phyloP scores from a whole-genome alignment of 1,284 basidiomycete genomes.

The Heterobasidion occidentale region DNA sequence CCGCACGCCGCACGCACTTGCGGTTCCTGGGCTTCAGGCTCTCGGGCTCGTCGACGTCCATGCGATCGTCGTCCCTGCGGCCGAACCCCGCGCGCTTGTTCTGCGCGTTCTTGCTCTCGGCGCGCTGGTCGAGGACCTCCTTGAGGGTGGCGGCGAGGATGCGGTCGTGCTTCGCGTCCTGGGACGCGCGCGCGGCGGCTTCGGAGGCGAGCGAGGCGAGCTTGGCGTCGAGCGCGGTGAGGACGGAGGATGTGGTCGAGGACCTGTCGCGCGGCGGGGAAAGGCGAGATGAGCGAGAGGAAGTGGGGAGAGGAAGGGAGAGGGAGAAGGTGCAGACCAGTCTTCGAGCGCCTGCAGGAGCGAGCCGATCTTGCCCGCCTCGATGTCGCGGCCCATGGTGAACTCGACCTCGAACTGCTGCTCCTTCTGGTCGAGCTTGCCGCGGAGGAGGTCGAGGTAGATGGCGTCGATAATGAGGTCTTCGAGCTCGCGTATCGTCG shows the following conservation, averaged over 20 bases:
- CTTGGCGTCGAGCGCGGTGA: conserved; percentile 50
- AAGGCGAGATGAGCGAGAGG: neutral
- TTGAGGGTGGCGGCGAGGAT: conserved; percentile 36
- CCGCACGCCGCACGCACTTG: conserved; percentile 35
- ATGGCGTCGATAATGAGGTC: conserved; percentile 95
- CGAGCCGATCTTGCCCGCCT: conserved; percentile 53
- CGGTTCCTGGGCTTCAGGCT: conserved; percentile 37
- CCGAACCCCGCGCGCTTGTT: conserved; percentile 19
- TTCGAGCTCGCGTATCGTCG: conserved; percentile 79
- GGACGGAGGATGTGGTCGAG: conserved; percentile 56
- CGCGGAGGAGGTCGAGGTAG: conserved; percentile 82
- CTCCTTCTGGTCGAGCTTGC: conserved; percentile 87
- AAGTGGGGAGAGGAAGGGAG: neutral
- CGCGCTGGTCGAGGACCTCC: conserved; percentile 48
- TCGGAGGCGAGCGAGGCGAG: conserved; percentile 37
- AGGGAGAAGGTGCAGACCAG: conserved; percentile 48
- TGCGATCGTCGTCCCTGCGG: conserved; percentile 30
- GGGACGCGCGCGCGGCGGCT: conserved; percentile 24
- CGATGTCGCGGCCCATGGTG: conserved; percentile 84
- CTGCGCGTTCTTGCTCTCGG: conserved; percentile 20
- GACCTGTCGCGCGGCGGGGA: conserved; percentile 44
- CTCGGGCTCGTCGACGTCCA: conserved; percentile 44
- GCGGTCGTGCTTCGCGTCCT: conserved; percentile 39
- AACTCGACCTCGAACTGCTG: conserved; percentile 85
- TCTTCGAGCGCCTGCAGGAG: conserved; percentile 57